Evolutionary conservation across 257 asterid genomes (phyloP).

Genomic region (Buddleja alternifolia): DNA sequence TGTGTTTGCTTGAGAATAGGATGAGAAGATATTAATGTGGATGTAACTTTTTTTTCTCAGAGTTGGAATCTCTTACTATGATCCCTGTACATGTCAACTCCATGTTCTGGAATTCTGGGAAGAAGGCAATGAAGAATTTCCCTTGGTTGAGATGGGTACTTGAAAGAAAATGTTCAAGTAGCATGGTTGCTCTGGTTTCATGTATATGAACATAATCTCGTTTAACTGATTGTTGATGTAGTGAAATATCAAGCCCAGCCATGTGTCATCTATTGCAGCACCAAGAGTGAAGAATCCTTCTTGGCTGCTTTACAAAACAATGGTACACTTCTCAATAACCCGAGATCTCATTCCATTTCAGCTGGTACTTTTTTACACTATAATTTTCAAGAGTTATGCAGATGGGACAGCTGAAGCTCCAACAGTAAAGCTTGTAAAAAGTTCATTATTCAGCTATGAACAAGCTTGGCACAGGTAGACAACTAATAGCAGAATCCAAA

Average conservation of each 20-base stretch:
- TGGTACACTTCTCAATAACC: constrained; percentile 50
- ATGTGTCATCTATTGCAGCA: constrained; percentile 81
- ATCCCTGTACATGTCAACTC: constrained; percentile 74
- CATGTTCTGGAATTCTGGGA: constrained; percentile 91
- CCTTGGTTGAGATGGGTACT: constrained; percentile 87
- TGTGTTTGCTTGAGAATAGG: constrained; percentile 25
- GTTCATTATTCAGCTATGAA: constrained; percentile 92
- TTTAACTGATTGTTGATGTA: constrained; percentile 35
- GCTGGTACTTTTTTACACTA: constrained; percentile 11
- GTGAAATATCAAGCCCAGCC: constrained; percentile 96
- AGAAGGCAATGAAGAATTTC: constrained; percentile 69
- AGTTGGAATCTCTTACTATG: constrained; percentile 89
- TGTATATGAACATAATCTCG: constrained; percentile 20
- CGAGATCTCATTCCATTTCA: constrained; percentile 33
- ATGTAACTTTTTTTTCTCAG: constrained; percentile 50
- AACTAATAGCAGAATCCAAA: constrained; percentile 11
- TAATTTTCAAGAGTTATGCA: constrained; percentile 40
- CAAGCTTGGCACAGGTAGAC: constrained; percentile 99
- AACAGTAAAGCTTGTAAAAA: constrained; percentile 79
- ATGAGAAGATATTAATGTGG: constrained; percentile 15
- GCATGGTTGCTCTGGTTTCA: constrained; percentile 25
- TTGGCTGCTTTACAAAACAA: constrained; percentile 78
- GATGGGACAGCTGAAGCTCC: constrained; percentile 70
- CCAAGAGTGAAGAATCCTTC: constrained; percentile 84
- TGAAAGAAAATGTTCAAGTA: constrained; percentile 23